Evolutionary conservation across 1,284 basidiomycete species (phyloP).

Genomic region (Phylloboletellus chloephorus): DNA sequence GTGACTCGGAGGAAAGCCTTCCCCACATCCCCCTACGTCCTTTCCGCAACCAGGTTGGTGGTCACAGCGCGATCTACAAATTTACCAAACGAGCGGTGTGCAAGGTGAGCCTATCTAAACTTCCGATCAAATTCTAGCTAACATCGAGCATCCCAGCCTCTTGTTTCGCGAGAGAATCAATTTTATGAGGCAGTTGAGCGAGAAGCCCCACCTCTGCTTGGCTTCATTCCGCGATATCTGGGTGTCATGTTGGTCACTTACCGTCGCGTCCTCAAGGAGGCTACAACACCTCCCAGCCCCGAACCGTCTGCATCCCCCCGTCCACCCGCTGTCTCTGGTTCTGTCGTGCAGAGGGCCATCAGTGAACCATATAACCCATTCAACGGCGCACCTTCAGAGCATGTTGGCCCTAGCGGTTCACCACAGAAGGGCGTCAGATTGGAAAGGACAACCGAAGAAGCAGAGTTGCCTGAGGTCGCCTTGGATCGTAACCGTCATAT

Average conservation of each 20-base stretch:
- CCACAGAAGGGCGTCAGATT: constrained; percentile 28
- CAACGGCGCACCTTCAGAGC: constrained; percentile 6
- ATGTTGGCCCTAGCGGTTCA: constrained; percentile 9
- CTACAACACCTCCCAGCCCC: constrained; percentile 23
- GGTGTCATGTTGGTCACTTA: constrained; percentile 99
- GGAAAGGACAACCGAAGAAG: constrained; percentile 53
- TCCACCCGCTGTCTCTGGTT: constrained; percentile 21
- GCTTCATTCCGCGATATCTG: constrained; percentile 93
- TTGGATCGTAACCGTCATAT: constrained; percentile 94
- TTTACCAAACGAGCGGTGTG: constrained; percentile 97
- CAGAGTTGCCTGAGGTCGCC: constrained; percentile 85
- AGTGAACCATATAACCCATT: constrained; percentile 25
- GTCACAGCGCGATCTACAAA: constrained; percentile 96
- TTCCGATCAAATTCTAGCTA: constrained; percentile 19
- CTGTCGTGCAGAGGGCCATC: constrained; percentile 37
- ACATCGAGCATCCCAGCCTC: constrained; percentile 53
- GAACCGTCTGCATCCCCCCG: constrained; percentile 13
- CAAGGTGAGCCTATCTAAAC: constrained; percentile 60
- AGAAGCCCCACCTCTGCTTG: constrained; percentile 85
- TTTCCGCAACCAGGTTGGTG: constrained; percentile 96
- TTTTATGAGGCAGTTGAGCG: constrained; percentile 97
- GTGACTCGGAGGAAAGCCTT: constrained; percentile 49
- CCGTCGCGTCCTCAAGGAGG: constrained; percentile 60
- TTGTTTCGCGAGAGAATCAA: constrained; percentile 94
- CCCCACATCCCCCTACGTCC: constrained; percentile 95